These are phyloP conservation scores for Botrytis porri DNA, from an alignment of 2,329 filamentous ascomycete species.

Conservation along the genomic window DNA sequence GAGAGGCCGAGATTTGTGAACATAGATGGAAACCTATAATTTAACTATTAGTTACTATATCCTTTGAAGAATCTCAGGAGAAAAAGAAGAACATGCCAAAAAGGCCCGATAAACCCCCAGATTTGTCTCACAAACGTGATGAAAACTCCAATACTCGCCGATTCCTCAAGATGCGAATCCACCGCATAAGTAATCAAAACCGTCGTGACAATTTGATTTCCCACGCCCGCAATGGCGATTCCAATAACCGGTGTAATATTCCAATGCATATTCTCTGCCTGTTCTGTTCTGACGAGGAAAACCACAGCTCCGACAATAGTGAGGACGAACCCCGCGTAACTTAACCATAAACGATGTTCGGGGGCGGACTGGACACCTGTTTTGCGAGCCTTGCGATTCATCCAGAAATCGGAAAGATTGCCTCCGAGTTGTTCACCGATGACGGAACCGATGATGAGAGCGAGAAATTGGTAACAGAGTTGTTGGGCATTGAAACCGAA, in stretches of 20 bases:
- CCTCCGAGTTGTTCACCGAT: slow-evolving; percentile 59
- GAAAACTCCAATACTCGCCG: slow-evolving; percentile 56
- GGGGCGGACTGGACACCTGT: slow-evolving; percentile 39
- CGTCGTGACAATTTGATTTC: slow-evolving; percentile 57
- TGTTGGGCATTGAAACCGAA: slow-evolving; percentile 58
- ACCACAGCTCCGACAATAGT: slow-evolving; percentile 51
- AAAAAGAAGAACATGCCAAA: slow-evolving; percentile 10
- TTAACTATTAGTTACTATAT: background rate
- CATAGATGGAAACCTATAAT: slow-evolving; percentile 41
- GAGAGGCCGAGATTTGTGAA: slow-evolving; percentile 39
- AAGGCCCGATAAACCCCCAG: slow-evolving; percentile 45
- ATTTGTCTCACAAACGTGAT: slow-evolving; percentile 54
- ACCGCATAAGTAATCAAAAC: slow-evolving; percentile 44
- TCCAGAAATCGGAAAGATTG: slow-evolving; percentile 52
- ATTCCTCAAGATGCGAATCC: slow-evolving; percentile 53
- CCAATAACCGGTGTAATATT: slow-evolving; percentile 57
- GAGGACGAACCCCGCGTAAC: slow-evolving; percentile 51
- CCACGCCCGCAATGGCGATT: slow-evolving; percentile 49
- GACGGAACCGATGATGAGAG: slow-evolving; percentile 54
- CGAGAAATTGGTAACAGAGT: slow-evolving; percentile 56
- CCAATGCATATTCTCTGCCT: slow-evolving; percentile 46
- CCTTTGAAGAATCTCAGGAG: no score
- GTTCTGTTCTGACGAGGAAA: slow-evolving; percentile 51
- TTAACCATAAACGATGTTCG: slow-evolving; percentile 56
- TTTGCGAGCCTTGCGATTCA: slow-evolving; percentile 42